Evolutionary conservation across 345 rosid genomes (phyloP).

Genomic region (Acer yangbiense): DNA sequence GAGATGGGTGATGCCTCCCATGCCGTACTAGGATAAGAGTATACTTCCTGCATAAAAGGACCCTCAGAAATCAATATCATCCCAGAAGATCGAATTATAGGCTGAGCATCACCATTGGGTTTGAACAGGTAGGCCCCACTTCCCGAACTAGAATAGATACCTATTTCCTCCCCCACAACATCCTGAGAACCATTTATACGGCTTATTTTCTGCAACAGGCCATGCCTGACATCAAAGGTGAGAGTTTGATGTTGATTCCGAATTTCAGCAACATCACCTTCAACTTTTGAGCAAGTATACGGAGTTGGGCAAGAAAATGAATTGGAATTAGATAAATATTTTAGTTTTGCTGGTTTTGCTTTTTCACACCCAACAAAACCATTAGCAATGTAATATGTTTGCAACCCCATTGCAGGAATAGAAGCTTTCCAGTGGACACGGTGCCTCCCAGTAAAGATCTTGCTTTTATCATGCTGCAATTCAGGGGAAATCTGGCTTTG

Average conservation of each 20-base stretch:
- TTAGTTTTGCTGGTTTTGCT: slow-evolving; percentile 67
- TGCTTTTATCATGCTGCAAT: slow-evolving; percentile 70
- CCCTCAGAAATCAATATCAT: slow-evolving; percentile 71
- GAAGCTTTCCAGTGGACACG: slow-evolving; percentile 91
- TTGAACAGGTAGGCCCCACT: slow-evolving; percentile 95
- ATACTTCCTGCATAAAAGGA: slow-evolving; percentile 75
- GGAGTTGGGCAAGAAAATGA: slow-evolving; percentile 72
- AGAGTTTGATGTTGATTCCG: slow-evolving; percentile 70
- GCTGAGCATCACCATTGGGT: slow-evolving; percentile 76
- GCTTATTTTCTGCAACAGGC: slow-evolving; percentile 66
- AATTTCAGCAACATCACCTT: slow-evolving; percentile 58
- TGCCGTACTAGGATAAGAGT: slow-evolving; percentile 74
- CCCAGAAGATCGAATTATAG: slow-evolving; percentile 66
- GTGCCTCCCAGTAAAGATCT: slow-evolving; percentile 78
- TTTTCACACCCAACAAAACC: slow-evolving; percentile 83
- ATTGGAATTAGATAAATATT: slow-evolving; percentile 46
- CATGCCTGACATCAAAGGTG: slow-evolving; percentile 61
- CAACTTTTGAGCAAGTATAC: slow-evolving; percentile 73
- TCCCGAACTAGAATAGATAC: slow-evolving; percentile 68
- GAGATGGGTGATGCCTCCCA: slow-evolving; percentile 77
- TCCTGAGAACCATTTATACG: slow-evolving; percentile 48
- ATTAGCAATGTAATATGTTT: slow-evolving; percentile 78
- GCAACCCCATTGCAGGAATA: slow-evolving; percentile 87
- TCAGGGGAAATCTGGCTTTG: slow-evolving; percentile 95
- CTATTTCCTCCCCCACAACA: slow-evolving; percentile 71